phyloP scores from a whole-genome alignment of 352 stramenopile genomes.

The Thraustochytrium sp. region DNA sequence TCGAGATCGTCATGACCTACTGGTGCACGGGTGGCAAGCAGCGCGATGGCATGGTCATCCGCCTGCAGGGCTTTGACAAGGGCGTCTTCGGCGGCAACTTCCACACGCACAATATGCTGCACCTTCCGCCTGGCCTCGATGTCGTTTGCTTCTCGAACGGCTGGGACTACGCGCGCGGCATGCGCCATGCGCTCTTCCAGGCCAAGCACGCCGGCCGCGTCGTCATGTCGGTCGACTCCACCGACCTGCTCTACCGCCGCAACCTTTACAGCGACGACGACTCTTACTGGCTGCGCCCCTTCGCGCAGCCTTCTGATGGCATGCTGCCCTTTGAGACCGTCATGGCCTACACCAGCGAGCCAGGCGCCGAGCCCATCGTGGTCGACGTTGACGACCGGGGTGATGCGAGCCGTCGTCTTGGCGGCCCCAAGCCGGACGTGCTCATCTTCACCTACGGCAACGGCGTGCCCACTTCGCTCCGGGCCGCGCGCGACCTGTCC shows the following conservation, averaged over 20 bases:
- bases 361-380: neutral
- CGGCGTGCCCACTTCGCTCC: slow-evolving; percentile 59
- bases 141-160: slow-evolving; percentile 68
- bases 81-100: slow-evolving; percentile 70
- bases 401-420: neutral
- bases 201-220: slow-evolving; percentile 55
- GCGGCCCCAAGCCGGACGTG: slow-evolving; percentile 33
- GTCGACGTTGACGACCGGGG: neutral
- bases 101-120: slow-evolving; percentile 68
- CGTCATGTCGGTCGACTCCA: slow-evolving; percentile 64
- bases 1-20: slow-evolving; percentile 61
- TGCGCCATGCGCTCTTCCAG: slow-evolving; percentile 61
- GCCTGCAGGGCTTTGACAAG: slow-evolving; percentile 66
- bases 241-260: slow-evolving; percentile 63
- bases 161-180: slow-evolving; percentile 61
- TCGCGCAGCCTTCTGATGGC: slow-evolving; percentile 51
- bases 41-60: slow-evolving; percentile 63
- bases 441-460: slow-evolving; percentile 65
- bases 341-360: neutral
- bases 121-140: slow-evolving; percentile 65
- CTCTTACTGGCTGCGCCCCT: slow-evolving; percentile 57
- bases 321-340: slow-evolving; percentile 43
- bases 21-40: slow-evolving; percentile 58
- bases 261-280: slow-evolving; percentile 56
- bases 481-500: slow-evolving; percentile 47